Evolutionary conservation across 1,284 basidiomycete species (phyloP), one percentile per base, ranked within the genome.

Genomic region (Cryptococcus hybrid): DNA sequence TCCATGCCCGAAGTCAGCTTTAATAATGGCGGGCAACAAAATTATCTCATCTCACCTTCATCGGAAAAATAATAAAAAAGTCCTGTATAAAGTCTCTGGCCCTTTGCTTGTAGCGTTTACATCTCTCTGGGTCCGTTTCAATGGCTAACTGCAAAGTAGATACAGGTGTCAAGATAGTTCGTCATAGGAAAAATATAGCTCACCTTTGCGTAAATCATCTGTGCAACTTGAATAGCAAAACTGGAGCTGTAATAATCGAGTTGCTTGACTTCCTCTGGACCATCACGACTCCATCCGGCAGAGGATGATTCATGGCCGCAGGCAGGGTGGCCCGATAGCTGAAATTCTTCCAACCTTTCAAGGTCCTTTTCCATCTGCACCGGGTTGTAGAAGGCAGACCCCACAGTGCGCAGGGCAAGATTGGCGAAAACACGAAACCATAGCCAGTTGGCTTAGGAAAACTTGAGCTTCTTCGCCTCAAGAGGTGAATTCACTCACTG

Each of bases 371-470:
- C 85, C 84, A 89, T 86, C 8, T 86, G 82, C 55, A 81, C 76
- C 0, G 79, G 78, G 62, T 87, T 82, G 67, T 82, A 87, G 44
- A 80, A 80, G 6, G 80, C 67, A 3, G 86, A 87, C 3, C 83
- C 84, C 40, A 85, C 86, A 58, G 83, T 83, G 5, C 82, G 82
- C 24, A 89, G 77, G 2, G 86, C 88, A 9, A 89, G 82, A 69
- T 89, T 89, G n/a, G 87, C 84, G 65, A 88, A 88, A 0, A 88
- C 87, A 58, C 87, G 80, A 76, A 89, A 89, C 88, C 88, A 89
- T 4, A 90, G 80, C 87, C 88, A 89, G 69, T 89, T 89, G 13
- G 87, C 88, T 77, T 8, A 15, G 3, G 45, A 12, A 39, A n/a
- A 48, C 13, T 47, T 58, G 42, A 62, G 56, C 48, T 12, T 44